Conservation (phyloP, 108 stramenopile species). For the Skeletonema tropicum region DNA sequence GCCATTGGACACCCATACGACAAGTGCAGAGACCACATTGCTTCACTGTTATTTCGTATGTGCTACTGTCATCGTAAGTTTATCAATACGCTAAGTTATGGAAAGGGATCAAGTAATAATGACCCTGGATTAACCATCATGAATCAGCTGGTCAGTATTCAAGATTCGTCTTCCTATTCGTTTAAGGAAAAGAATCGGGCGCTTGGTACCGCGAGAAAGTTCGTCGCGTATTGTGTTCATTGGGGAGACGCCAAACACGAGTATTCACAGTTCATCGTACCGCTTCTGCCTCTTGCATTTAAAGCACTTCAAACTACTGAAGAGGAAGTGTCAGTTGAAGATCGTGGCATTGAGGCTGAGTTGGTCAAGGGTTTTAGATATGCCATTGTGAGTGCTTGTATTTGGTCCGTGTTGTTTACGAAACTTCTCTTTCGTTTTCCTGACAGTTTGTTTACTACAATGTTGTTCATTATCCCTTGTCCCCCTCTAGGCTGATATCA, state of each 20-base stretch:
- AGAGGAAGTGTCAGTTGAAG: slow-evolving; percentile 62
- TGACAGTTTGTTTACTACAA: neutral
- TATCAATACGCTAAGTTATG: slow-evolving; percentile 24
- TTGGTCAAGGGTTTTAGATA: slow-evolving; percentile 83
- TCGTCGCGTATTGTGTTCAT: slow-evolving; percentile 83
- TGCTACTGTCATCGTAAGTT: slow-evolving; percentile 79
- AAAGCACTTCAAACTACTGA: slow-evolving; percentile 67
- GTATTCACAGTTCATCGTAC: slow-evolving; percentile 75
- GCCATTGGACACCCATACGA: slow-evolving; percentile 90
- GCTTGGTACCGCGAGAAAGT: slow-evolving; percentile 82
- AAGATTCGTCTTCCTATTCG: slow-evolving; percentile 35
- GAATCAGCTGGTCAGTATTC: slow-evolving; percentile 51
- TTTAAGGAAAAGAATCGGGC: slow-evolving; percentile 73
- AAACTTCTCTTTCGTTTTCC: neutral
- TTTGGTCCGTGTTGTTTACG: neutral
- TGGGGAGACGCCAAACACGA: slow-evolving; percentile 85
- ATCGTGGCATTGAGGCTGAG: slow-evolving; percentile 81
- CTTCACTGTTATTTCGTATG: slow-evolving; percentile 78
- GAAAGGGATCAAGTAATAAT: slow-evolving; percentile 10
- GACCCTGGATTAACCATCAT: slow-evolving; percentile 73
- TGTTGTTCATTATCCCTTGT: neutral
- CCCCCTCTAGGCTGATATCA: slow-evolving; percentile 52
- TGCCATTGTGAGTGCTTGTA: slow-evolving; percentile 48
- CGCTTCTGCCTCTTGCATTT: slow-evolving; percentile 80
- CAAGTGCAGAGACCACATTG: slow-evolving; percentile 86